Evolutionary conservation across 2,329 filamentous ascomycete species (phyloP).

Genomic region (Remersonia thermophila): DNA sequence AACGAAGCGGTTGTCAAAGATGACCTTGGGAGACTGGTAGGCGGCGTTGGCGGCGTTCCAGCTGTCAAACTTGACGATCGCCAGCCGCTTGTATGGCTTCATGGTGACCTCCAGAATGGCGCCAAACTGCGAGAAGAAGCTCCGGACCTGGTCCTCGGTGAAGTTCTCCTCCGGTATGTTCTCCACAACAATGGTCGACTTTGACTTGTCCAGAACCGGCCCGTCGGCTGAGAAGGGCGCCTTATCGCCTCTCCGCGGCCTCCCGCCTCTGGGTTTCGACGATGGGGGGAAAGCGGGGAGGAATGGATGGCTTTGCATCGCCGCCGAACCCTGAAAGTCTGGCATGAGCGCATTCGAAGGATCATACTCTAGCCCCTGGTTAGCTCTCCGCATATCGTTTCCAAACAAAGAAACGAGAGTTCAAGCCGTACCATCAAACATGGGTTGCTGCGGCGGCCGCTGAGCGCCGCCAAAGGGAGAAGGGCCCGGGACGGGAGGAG

Average conservation of each 20-base stretch:
- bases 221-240: conserved; percentile 54
- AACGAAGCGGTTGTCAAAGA: conserved; percentile 78
- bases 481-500: conserved; percentile 17
- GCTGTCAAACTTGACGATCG: conserved; percentile 55
- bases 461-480: conserved; percentile 2
- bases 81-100: conserved; percentile 53
- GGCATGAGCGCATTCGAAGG: conserved; percentile 33
- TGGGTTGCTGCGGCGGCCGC: conserved; percentile 17
- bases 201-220: conserved; percentile 48
- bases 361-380: conserved; percentile 40
- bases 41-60: conserved; percentile 57
- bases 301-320: conserved; percentile 4
- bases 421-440: conserved; percentile 23
- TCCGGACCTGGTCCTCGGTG: conserved; percentile 49
- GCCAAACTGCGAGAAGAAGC: conserved; percentile 64
- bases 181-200: conserved; percentile 62
- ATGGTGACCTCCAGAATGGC: conserved; percentile 50
- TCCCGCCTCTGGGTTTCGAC: conserved; percentile 8
- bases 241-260: conserved; percentile 19
- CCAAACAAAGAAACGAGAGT: no score
- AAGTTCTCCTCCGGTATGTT: conserved; percentile 64
- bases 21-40: conserved; percentile 63
- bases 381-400: conserved; percentile 1
- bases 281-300: conserved; percentile 3
- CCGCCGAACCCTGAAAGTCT: conserved; percentile 1